A percentile compares a stretch with the other conserved stretches of the same genome.
Conservation (phyloP, 768 basidiomycete species). For the Cubamyces sp. region DNA sequence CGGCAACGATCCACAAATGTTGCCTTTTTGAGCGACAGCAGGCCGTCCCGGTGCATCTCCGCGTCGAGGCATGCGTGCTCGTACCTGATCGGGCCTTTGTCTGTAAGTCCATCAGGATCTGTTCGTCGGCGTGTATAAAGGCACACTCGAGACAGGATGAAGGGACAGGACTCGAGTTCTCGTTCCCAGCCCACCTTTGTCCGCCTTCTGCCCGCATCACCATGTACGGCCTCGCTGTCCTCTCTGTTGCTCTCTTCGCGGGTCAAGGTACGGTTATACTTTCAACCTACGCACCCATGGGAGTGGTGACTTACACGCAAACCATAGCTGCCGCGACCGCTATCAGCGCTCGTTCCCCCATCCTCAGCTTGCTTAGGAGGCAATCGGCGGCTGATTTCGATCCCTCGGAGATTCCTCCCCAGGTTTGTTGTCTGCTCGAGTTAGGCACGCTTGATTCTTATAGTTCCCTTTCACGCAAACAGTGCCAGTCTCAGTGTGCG, state of each 20-base stretch:
- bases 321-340: constrained; percentile 7
- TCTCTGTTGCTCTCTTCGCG: constrained; percentile 18
- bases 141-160: background rate
- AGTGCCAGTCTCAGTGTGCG: constrained; percentile 22
- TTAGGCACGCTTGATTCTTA: background rate
- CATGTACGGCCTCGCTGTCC: constrained; percentile 20
- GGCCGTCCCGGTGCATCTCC: background rate
- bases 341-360: background rate
- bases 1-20: constrained; percentile 10
- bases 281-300: background rate
- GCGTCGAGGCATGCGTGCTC: background rate
- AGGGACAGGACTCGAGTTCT: constrained; percentile 8
- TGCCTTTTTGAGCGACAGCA: constrained; percentile 3
- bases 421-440: background rate
- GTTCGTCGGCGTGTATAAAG: background rate
- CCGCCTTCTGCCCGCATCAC: constrained; percentile 1
- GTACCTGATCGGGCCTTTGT: constrained; percentile 18
- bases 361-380: constrained; percentile 6
- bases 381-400: constrained; percentile 9
- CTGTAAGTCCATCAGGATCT: background rate
- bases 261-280: constrained; percentile 13
- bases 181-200: background rate
- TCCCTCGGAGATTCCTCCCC: constrained; percentile 4
- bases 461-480: background rate
- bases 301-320: background rate